phyloP scores from a whole-genome alignment of 305 asterid species.

The Solanum hybrid region DNA sequence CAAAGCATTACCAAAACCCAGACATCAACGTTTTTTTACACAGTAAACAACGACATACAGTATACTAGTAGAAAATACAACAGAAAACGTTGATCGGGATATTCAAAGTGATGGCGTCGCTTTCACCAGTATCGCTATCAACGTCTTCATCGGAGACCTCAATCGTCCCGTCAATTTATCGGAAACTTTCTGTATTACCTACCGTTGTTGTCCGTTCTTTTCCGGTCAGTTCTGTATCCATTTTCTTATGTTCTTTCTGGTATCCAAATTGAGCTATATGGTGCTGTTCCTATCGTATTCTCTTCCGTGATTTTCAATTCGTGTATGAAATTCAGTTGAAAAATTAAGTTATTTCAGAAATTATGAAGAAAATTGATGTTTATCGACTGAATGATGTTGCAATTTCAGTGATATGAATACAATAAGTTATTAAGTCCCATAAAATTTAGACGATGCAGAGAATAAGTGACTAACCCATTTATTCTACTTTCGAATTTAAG shows the following conservation, averaged over 20 bases:
- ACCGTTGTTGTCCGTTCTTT: not conserved
- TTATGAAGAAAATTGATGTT: not conserved
- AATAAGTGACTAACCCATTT: constrained; percentile 1
- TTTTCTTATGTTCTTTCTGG: not conserved
- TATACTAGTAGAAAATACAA: constrained; percentile 1
- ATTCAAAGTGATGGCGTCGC: constrained; percentile 13
- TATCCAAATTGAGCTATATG: not conserved
- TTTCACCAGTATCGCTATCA: not conserved
- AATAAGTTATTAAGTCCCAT: constrained; percentile 13
- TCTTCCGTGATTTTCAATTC: not conserved
- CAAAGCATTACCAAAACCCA: not conserved
- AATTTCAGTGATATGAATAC: not conserved
- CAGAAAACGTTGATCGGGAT: not conserved
- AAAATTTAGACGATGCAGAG: constrained; percentile 26
- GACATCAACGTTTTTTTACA: not conserved
- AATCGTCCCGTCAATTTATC: not conserved
- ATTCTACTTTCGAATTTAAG: not conserved
- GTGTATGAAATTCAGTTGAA: not conserved
- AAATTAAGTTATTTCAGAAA: not conserved
- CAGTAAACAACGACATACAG: not conserved
- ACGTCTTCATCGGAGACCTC: constrained; percentile 7
- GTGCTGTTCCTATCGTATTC: not conserved
- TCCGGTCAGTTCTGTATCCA: not conserved
- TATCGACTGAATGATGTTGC: not conserved
- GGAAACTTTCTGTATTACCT: not conserved